phyloP scores from a whole-genome alignment of 2,329 filamentous ascomycete species.

The Didymella pomorum region DNA sequence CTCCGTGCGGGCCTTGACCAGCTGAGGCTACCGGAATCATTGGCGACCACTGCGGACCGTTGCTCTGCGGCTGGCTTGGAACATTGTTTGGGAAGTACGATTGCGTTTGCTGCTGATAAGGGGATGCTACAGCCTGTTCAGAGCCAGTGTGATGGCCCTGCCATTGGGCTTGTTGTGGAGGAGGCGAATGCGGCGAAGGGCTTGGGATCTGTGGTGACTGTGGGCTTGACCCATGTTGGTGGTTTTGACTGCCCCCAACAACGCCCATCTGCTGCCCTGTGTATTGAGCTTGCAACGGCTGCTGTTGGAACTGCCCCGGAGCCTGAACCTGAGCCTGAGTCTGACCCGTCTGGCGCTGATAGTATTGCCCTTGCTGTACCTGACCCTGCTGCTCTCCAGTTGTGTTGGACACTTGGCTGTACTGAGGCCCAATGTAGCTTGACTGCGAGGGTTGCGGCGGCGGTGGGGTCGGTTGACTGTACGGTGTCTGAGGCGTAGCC shows the following conservation, averaged over 20 bases:
- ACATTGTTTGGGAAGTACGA: constrained; percentile 21
- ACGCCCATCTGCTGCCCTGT: constrained; percentile 41
- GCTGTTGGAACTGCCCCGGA: constrained; percentile 21
- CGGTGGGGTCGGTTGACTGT: constrained; percentile 22
- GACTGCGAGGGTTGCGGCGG: constrained; percentile 28
- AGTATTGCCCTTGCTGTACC: constrained; percentile 24
- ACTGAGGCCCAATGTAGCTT: constrained; percentile 24
- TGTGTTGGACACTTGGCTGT: constrained; percentile 21
- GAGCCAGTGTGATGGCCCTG: constrained; percentile 1
- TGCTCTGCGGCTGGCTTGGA: neutral
- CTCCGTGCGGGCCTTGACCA: constrained; percentile 20
- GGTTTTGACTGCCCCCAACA: constrained; percentile 26
- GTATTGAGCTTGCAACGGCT: constrained; percentile 22
- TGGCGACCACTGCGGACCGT: constrained; percentile 37
- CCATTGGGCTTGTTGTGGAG: constrained; percentile 23
- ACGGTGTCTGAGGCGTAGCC: constrained; percentile 21
- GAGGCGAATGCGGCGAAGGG: constrained; percentile 22
- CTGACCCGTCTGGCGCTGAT: constrained; percentile 16
- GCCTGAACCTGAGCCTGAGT: neutral
- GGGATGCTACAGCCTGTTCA: constrained; percentile 7
- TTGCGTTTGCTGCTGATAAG: constrained; percentile 11
- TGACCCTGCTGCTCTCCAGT: constrained; percentile 19
- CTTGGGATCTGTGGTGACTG: constrained; percentile 23
- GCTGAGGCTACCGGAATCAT: constrained; percentile 28
- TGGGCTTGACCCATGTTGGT: constrained; percentile 12